Evolutionary conservation across 225 moss, liverwort and hornwort genomes (phyloP), one percentile per base, ranked within the genome.

Genomic region (Polytrichum commune): DNA sequence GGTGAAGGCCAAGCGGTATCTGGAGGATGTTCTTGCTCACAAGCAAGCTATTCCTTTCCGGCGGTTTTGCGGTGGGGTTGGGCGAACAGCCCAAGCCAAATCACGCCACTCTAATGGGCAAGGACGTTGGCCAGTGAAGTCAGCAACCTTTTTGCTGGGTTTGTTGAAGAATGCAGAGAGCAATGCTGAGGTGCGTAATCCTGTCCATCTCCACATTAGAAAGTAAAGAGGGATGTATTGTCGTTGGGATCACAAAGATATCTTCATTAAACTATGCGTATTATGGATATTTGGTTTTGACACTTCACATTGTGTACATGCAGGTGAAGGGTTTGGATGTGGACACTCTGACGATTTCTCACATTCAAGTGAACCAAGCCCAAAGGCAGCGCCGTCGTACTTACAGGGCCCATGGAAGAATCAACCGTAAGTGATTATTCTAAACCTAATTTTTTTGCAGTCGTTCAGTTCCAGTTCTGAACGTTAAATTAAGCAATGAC

Each of bases 111-210:
- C 89, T 10, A 95, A 93, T 18, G 89, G 89, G 16, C 91, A 95
- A 77, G 95, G 93, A 62, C 89, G 93, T 8, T 95, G 95, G 95
- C 92, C 89, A 2, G 91, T 91, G 69, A 93, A 95, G 77, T 95
- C 95, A 23, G 95, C 91, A 1, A 89, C 82, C 18, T 91, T 93
- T 67, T 79, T 95, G 75, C 64, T 95, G 54, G 93, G 91, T 55
- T 72, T 95, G 53, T 78, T 93, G 55, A 93, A 93, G 89, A 95
- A 95, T 61, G 89, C 91, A 10, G 88, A 93, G 81, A 91, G 91
- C 74, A 95, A 95, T 62, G 93, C 95, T 0, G 95, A 95, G 88
- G 91, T 85, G 18, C 8, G 1, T 30, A 30, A 30, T 30, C 30
- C 1, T 46, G 46, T 16, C 4, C 13, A 46, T 46, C 4, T 16